phyloP scores from a whole-genome alignment of 2,329 filamentous ascomycete genomes.

The Bipolaris oryzae region DNA sequence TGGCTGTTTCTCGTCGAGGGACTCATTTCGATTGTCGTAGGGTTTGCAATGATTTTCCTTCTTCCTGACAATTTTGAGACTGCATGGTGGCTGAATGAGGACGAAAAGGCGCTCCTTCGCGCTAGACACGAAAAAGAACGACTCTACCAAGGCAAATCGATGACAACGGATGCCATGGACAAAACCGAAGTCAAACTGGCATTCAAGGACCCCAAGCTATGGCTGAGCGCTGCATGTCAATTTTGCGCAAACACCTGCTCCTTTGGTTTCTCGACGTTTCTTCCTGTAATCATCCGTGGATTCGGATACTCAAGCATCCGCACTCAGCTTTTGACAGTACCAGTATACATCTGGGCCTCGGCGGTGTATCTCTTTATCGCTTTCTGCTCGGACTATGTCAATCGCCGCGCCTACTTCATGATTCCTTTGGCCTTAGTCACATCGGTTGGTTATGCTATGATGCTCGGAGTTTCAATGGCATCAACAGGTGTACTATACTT shows the following conservation, averaged over 20 bases:
- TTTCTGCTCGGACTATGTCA: constrained; percentile 26
- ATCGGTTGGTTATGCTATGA: constrained; percentile 57
- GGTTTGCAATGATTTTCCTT: constrained; percentile 54
- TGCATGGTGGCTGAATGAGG: constrained; percentile 56
- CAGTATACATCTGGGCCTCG: constrained; percentile 32
- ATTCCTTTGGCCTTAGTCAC: constrained; percentile 40
- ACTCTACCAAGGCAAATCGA: constrained; percentile 58
- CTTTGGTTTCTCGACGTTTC: constrained; percentile 27
- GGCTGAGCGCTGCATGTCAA: constrained; percentile 60
- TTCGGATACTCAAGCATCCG: constrained; percentile 28
- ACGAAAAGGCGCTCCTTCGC: constrained; percentile 58
- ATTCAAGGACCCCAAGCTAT: constrained; percentile 65
- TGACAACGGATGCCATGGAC: constrained; percentile 87
- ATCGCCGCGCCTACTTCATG: constrained; percentile 30
- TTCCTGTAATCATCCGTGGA: constrained; percentile 33
- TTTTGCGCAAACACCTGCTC: constrained; percentile 24
- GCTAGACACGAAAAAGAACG: constrained; percentile 55
- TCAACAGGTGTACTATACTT: constrained; percentile 52
- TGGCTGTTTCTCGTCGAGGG: constrained; percentile 66
- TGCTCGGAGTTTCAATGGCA: constrained; percentile 34
- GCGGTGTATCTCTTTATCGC: constrained; percentile 29
- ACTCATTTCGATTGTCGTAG: constrained; percentile 57
- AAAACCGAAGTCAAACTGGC: constrained; percentile 82
- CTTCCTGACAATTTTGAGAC: constrained; percentile 57
- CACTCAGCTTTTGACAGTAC: constrained; percentile 35